Percentiles rank a stretch among this genome's conserved stretches.
Conservation (phyloP, 148 eudicot genomes). For the Cornus florida region DNA sequence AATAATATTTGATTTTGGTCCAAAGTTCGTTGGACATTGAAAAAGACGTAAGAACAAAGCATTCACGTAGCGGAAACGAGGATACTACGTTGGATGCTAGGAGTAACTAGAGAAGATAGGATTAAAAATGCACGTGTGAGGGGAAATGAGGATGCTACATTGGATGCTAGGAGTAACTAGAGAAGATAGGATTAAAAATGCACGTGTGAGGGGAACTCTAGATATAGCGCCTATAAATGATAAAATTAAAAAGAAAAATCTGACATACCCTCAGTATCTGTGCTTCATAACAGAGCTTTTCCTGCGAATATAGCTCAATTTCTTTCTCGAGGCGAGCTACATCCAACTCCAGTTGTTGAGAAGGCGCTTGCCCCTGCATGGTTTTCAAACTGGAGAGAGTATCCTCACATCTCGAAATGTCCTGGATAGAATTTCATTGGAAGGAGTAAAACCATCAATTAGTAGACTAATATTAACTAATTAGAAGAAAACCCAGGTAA, state of each 20-base stretch:
- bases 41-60: no score
- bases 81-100: no score
- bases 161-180: no score
- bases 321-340: slow-evolving; percentile 82
- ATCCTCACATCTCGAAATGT: slow-evolving; percentile 89
- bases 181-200: no score
- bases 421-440: slow-evolving; percentile 41
- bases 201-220: no score
- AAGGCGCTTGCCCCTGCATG: slow-evolving; percentile 79
- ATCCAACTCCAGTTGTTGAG: slow-evolving; percentile 74
- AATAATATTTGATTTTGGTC: no score
- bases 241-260: neutral
- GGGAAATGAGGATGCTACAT: no score
- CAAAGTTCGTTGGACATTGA: no score
- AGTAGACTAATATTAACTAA: neutral
- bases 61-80: no score
- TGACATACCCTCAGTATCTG: slow-evolving; percentile 82
- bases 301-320: slow-evolving; percentile 68
- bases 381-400: slow-evolving; percentile 62
- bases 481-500: neutral
- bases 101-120: no score
- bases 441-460: slow-evolving; percentile 3
- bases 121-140: no score
- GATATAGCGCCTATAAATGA: no score
- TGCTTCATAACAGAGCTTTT: slow-evolving; percentile 92